Evolutionary conservation across 768 basidiomycete genomes (phyloP).

Genomic region (Heimioporus sp.): DNA sequence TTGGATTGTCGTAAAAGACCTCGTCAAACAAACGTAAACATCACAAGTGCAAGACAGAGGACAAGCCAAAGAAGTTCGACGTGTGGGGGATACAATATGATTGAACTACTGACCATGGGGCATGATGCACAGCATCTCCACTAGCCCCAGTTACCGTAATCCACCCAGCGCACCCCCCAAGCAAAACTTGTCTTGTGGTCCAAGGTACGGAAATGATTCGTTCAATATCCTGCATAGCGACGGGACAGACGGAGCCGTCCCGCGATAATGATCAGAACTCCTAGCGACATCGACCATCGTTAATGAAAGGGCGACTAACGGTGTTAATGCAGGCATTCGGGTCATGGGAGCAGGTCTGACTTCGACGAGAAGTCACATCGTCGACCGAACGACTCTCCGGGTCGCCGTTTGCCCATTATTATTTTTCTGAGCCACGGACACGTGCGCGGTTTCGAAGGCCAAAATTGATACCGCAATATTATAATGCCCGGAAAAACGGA

Average conservation of each 20-base stretch:
- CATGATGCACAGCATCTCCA: neutral
- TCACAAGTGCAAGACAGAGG: neutral
- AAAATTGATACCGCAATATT: neutral
- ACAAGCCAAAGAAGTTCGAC: neutral
- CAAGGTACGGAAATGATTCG: neutral
- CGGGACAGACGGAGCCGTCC: constrained; percentile 1
- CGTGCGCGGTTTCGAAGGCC: neutral
- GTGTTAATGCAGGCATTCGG: neutral
- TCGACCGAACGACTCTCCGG: constrained; percentile 1
- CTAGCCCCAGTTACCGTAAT: neutral
- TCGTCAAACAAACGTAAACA: neutral
- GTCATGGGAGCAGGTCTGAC: neutral
- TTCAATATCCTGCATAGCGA: neutral
- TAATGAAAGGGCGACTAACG: neutral
- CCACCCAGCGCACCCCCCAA: neutral
- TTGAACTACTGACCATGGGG: neutral
- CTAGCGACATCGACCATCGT: neutral
- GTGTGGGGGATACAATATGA: neutral
- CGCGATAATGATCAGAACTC: neutral
- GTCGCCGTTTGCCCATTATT: neutral
- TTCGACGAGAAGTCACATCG: constrained; percentile 1
- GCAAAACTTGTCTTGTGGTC: neutral
- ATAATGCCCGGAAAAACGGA: neutral
- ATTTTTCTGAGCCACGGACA: neutral
- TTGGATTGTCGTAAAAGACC: neutral